Conservation (phyloP, 2,329 filamentous ascomycete species). For the Fusarium paranaense region DNA sequence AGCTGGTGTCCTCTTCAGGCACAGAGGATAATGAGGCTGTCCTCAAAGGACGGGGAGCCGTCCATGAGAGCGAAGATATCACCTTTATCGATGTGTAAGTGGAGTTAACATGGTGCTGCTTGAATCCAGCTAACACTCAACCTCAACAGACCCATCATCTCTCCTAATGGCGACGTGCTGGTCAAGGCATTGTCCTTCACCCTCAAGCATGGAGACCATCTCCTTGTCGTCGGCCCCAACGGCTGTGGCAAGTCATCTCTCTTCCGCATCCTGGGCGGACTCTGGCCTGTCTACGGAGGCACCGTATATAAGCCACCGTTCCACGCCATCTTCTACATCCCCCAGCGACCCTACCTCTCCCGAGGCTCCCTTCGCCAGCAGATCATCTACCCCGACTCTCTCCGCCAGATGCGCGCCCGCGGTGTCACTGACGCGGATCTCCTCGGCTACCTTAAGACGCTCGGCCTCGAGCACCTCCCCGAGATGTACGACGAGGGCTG, state of each 20-base stretch:
- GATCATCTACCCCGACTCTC: conserved; percentile 92
- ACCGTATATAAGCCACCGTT: conserved; percentile 92
- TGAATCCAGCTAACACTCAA: conserved; percentile 30
- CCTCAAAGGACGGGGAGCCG: conserved; percentile 81
- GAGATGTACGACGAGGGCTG: conserved; percentile 82
- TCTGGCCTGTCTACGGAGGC: conserved; percentile 98
- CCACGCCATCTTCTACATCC: conserved; percentile 97
- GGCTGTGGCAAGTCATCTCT: conserved; percentile 96
- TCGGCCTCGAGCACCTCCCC: conserved; percentile 87
- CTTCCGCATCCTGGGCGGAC: conserved; percentile 93
- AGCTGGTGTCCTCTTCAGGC: conserved; percentile 88
- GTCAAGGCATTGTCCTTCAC: conserved; percentile 88
- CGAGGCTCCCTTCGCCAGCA: conserved; percentile 94
- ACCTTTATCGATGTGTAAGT: conserved; percentile 83
- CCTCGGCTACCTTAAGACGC: conserved; percentile 77
- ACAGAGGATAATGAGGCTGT: conserved; percentile 86
- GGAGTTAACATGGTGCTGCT: neutral
- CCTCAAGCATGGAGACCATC: conserved; percentile 86
- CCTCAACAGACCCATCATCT: conserved; percentile 80
- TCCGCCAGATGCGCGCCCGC: conserved; percentile 88
- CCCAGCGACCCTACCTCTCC: conserved; percentile 93
- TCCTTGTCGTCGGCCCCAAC: conserved; percentile 95
- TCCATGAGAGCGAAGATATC: conserved; percentile 86
- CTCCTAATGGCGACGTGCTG: conserved; percentile 94
- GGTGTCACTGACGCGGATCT: conserved; percentile 86